Conservation (phyloP, 305 asterid species). For the Fraxinus angustifolia region DNA sequence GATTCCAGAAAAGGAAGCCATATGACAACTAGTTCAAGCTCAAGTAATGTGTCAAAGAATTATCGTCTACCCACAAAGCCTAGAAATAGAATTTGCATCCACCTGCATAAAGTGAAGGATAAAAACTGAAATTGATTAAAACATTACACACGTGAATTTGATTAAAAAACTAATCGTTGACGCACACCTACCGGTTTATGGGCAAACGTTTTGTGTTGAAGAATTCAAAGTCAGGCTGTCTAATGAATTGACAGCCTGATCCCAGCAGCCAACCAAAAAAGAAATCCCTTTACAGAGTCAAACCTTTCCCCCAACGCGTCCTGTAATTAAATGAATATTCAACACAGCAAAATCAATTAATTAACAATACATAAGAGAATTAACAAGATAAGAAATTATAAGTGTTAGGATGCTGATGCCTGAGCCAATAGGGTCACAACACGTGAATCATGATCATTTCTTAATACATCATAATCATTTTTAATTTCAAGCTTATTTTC, state of each 20-base stretch:
- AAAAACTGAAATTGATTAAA: neutral
- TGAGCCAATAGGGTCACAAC: neutral
- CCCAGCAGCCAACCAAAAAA: constrained; percentile 20
- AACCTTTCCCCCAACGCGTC: constrained; percentile 33
- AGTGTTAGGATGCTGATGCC: neutral
- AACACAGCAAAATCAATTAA: neutral
- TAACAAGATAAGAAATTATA: neutral
- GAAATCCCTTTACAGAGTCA: constrained; percentile 12
- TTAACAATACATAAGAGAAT: neutral
- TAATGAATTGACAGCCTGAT: constrained; percentile 37
- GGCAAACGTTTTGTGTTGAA: neutral
- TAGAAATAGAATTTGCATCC: constrained; percentile 17
- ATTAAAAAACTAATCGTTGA: neutral
- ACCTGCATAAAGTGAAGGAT: constrained; percentile 29
- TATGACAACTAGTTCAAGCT: constrained; percentile 14
- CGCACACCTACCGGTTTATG: neutral
- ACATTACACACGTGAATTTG: neutral
- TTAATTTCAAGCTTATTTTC: neutral
- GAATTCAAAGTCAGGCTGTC: constrained; percentile 33
- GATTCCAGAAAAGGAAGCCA: constrained; percentile 74
- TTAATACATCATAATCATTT: neutral
- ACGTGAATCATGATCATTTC: neutral
- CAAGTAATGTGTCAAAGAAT: neutral
- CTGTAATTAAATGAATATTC: neutral
- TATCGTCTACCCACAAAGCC: constrained; percentile 18